phyloP scores from a whole-genome alignment of 2,329 filamentous ascomycete genomes.

The Penicillium polonicum region DNA sequence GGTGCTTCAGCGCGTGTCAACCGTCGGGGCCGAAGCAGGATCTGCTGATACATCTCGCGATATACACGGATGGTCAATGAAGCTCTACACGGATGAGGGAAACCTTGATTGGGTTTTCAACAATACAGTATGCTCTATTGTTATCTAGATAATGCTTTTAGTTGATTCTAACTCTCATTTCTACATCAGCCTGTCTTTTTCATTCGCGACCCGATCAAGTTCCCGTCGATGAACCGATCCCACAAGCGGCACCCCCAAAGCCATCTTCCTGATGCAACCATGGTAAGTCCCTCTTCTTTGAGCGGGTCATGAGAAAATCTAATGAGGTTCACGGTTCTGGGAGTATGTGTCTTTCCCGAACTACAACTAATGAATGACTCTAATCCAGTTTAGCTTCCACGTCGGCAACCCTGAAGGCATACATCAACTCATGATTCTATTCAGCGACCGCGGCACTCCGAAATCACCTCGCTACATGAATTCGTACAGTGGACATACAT shows the following conservation, averaged over 20 bases:
- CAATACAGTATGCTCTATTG: slow-evolving; percentile 13
- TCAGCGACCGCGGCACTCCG: slow-evolving; percentile 64
- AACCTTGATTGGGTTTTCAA: slow-evolving; percentile 52
- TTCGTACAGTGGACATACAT: slow-evolving; percentile 63
- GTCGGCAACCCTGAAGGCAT: slow-evolving; percentile 60
- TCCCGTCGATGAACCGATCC: slow-evolving; percentile 67
- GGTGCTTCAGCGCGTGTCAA: slow-evolving; percentile 50
- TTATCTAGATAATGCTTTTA: background rate
- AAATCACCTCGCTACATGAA: slow-evolving; percentile 62
- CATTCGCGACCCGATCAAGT: slow-evolving; percentile 66
- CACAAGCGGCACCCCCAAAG: slow-evolving; percentile 59
- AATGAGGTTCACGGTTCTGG: slow-evolving; percentile 26
- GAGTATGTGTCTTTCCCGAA: slow-evolving; percentile 21
- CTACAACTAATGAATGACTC: background rate
- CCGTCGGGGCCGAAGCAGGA: slow-evolving; percentile 48
- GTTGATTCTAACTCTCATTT: background rate
- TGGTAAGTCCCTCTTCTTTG: slow-evolving; percentile 18
- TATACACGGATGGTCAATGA: slow-evolving; percentile 50
- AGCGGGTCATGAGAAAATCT: background rate
- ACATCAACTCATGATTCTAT: slow-evolving; percentile 61
- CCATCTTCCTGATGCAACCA: slow-evolving; percentile 27
- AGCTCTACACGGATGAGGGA: slow-evolving; percentile 53
- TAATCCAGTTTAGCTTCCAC: slow-evolving; percentile 40
- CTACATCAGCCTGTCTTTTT: slow-evolving; percentile 64
- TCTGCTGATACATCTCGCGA: slow-evolving; percentile 51